phyloP scores from a whole-genome alignment of 768 basidiomycete genomes.

The Polyporus arcularius region DNA sequence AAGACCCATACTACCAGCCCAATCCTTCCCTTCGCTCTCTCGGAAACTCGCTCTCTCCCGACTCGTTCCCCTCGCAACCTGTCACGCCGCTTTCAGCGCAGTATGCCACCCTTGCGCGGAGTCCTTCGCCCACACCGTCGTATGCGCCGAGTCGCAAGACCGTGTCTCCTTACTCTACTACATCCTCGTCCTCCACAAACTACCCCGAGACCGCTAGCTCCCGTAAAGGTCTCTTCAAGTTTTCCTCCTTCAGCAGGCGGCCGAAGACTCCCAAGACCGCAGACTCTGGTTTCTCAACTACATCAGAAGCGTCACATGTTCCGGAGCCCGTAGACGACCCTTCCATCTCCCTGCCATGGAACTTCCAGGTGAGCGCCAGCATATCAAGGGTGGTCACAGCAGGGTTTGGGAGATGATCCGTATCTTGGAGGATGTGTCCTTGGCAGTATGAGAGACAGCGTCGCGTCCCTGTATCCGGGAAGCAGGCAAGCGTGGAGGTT shows the following conservation, averaged over 20 bases:
- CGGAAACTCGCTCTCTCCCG: conserved; percentile 46
- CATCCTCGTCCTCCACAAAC: conserved; percentile 19
- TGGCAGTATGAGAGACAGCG: too few relatives aligned
- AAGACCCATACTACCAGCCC: conserved; percentile 54
- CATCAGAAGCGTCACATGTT: conserved; percentile 9
- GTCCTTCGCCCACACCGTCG: conserved; percentile 29
- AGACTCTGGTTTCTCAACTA: conserved; percentile 7
- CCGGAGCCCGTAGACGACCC: conserved; percentile 49
- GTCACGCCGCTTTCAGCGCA: conserved; percentile 29
- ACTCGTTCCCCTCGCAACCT: conserved; percentile 34
- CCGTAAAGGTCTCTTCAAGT: conserved; percentile 39
- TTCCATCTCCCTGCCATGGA: conserved; percentile 69
- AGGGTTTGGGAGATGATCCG: too few relatives aligned
- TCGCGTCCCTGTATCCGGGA: too few relatives aligned
- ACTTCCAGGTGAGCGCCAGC: conserved; percentile 59
- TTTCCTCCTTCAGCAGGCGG: conserved; percentile 35
- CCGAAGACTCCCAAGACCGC: conserved; percentile 35
- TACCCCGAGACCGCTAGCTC: conserved; percentile 27
- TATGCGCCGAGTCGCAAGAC: conserved; percentile 23
- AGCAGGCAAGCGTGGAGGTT: too few relatives aligned
- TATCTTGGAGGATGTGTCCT: too few relatives aligned
- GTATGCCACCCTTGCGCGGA: conserved; percentile 31
- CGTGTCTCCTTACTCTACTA: conserved; percentile 14
- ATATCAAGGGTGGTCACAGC: too few relatives aligned
- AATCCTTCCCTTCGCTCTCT: conserved; percentile 44